Base-by-base conservation (phyloP, 768 basidiomycete species). In the Sporobolomyces pararoseus region DNA sequence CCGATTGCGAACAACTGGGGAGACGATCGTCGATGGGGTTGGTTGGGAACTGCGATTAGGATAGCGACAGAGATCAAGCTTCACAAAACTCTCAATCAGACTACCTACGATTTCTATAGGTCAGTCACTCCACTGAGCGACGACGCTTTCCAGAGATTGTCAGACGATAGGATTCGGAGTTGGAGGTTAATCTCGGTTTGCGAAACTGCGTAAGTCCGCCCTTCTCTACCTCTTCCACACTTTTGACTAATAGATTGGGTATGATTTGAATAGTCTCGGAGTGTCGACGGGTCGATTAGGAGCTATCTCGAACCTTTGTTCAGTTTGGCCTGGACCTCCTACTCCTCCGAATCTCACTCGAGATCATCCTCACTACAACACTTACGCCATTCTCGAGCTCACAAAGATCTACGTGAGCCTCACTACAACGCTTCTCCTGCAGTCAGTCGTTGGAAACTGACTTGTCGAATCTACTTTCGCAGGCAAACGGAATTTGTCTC, bases 41-140 rank as follows among this genome's bases (percentile, higher is more conserved):
- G 64, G 64, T 55, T 73, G 17, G 60, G 64, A 0, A 49, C 55
- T 27, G 64, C 67, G 2, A 32, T 68, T 2, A 55, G 67, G 16
- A 67, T 66, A 29, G 64, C 67, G 44, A 69, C 68, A 50, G 68
- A 73, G 61, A 70, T 70, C 69, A 70, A 65, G 52, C 58, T 70
- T 6, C 50, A 69, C 64, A 66, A 66, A 25, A 32, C 53, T 42
- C 54, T 69, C 31, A 67, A 66, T 37, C 29, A 51, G n/a, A 14
- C 27, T 7, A 73, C 66, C 9, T 72, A 55, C 58, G 63, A 62
- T n/a, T 72, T 65, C 29, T 65, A 70, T 46, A 51, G 63, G 23
- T 59, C 62, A 5, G 68, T 69, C 16, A 64, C 68, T 27, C 63
- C 63, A 21, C 55, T 65, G 32, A 52, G 58, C 9, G 63, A 65